Percentiles rank a stretch among this genome's conserved stretches.
Conservation (phyloP, 1,284 basidiomycete species). For the Meira nashicola region DNA sequence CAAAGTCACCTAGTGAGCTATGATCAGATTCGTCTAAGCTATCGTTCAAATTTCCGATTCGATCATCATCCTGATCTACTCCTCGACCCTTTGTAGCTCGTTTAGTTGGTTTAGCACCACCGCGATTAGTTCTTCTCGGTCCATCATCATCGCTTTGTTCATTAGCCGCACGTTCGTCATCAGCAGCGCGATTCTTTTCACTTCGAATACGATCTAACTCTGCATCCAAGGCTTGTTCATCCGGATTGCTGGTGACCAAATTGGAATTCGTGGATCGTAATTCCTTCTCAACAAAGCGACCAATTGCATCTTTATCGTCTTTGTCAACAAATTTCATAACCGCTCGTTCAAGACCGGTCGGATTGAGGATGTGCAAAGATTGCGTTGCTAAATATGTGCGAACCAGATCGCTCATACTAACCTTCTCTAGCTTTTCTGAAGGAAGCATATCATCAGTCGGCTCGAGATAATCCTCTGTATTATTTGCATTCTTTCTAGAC, state of each 20-base stretch:
- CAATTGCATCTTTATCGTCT: slow-evolving; percentile 43
- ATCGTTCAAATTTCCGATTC: slow-evolving; percentile 30
- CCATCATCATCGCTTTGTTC: slow-evolving; percentile 13
- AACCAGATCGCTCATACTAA: slow-evolving; percentile 39
- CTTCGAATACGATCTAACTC: slow-evolving; percentile 20
- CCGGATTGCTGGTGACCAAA: slow-evolving; percentile 30
- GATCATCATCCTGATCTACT: slow-evolving; percentile 32
- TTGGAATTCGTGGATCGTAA: slow-evolving; percentile 28
- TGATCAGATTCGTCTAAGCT: slow-evolving; percentile 1
- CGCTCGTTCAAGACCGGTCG: slow-evolving; percentile 36
- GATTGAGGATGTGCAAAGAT: slow-evolving; percentile 42
- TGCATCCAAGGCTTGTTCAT: slow-evolving; percentile 30
- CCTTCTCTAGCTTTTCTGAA: slow-evolving; percentile 32
- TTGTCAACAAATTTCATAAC: slow-evolving; percentile 48
- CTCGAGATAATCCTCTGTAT: slow-evolving; percentile 11
- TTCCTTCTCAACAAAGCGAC: slow-evolving; percentile 32
- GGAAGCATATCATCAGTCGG: slow-evolving; percentile 18
- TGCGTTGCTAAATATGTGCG: slow-evolving; percentile 40
- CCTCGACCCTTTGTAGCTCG: background rate
- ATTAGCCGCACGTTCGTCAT: slow-evolving; percentile 18
- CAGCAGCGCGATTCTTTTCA: slow-evolving; percentile 6
- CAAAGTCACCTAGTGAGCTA: background rate
- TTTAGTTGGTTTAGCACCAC: background rate
- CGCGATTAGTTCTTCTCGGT: background rate
- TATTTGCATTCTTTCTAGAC: slow-evolving; percentile 16